Percentiles rank a stretch among this genome's conserved stretches.
Conservation (phyloP, 2,329 filamentous ascomycete genomes). For the Botrytis byssoidea region DNA sequence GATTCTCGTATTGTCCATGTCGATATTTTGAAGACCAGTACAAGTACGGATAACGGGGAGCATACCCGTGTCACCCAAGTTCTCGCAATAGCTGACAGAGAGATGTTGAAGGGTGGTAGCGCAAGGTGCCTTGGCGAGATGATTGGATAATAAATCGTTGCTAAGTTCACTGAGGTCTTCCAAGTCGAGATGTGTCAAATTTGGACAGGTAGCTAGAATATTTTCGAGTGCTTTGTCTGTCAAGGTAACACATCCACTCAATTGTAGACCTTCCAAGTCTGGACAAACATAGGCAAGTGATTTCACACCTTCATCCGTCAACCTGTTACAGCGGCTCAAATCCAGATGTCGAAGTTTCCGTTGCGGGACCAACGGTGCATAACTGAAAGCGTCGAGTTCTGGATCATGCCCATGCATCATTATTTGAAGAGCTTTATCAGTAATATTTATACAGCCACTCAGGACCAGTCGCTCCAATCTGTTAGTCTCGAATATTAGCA, state of each 20-base stretch:
- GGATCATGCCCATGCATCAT: slow-evolving; percentile 76
- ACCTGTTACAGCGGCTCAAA: slow-evolving; percentile 70
- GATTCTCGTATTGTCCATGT: slow-evolving; percentile 91
- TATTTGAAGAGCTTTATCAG: slow-evolving; percentile 67
- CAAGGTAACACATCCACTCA: slow-evolving; percentile 73
- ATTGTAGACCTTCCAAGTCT: slow-evolving; percentile 75
- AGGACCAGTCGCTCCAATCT: slow-evolving; percentile 79
- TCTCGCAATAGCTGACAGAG: slow-evolving; percentile 87
- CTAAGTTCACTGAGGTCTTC: slow-evolving; percentile 80
- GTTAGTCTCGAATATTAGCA: slow-evolving; percentile 75
- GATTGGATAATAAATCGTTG: slow-evolving; percentile 68
- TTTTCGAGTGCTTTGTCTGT: slow-evolving; percentile 71
- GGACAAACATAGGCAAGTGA: slow-evolving; percentile 73
- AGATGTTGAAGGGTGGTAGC: slow-evolving; percentile 71
- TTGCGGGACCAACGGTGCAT: slow-evolving; percentile 70
- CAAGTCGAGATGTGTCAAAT: slow-evolving; percentile 81
- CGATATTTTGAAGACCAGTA: slow-evolving; percentile 64
- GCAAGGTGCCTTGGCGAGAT: slow-evolving; percentile 75
- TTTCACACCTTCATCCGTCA: slow-evolving; percentile 73
- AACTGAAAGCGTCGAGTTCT: slow-evolving; percentile 77
- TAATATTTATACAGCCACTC: slow-evolving; percentile 75
- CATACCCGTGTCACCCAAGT: slow-evolving; percentile 78
- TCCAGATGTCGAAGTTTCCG: slow-evolving; percentile 82
- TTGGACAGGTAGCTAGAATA: slow-evolving; percentile 71
- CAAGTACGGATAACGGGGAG: slow-evolving; percentile 78